phyloP scores from a whole-genome alignment of 2,329 filamentous ascomycete species.

The Zasmidium cellare region DNA sequence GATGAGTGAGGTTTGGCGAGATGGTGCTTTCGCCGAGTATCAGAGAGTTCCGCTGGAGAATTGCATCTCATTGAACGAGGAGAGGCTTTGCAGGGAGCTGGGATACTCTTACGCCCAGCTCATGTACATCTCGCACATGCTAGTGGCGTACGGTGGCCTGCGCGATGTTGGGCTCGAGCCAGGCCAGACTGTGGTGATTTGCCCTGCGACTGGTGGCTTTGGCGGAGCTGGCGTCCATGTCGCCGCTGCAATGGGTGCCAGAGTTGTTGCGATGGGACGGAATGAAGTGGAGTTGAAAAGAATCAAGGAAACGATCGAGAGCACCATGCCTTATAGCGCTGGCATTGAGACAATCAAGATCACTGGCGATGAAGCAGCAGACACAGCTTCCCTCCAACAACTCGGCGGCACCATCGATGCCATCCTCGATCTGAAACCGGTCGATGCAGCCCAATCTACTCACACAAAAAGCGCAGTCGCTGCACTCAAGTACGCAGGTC shows the following conservation, averaged over 20 bases:
- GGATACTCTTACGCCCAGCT: constrained; percentile 48
- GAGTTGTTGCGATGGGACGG: constrained; percentile 44
- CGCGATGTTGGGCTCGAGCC: constrained; percentile 37
- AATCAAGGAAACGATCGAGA: not conserved
- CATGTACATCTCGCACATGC: constrained; percentile 36
- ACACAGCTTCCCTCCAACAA: constrained; percentile 36
- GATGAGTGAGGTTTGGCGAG: constrained; percentile 39
- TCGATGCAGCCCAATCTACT: constrained; percentile 36
- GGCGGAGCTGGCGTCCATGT: constrained; percentile 50
- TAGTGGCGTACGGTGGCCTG: constrained; percentile 50
- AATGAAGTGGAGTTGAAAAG: constrained; percentile 12
- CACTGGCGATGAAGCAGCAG: constrained; percentile 42
- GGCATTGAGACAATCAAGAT: constrained; percentile 44
- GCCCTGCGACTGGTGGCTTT: constrained; percentile 50
- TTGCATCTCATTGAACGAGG: constrained; percentile 36
- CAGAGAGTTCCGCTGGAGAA: constrained; percentile 41
- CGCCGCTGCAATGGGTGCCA: constrained; percentile 53
- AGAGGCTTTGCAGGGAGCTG: constrained; percentile 26
- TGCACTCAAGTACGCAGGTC: constrained; percentile 38
- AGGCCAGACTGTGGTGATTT: constrained; percentile 52
- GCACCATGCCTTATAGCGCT: not conserved
- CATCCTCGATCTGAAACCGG: constrained; percentile 51
- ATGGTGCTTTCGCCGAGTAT: constrained; percentile 40
- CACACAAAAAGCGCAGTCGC: constrained; percentile 44
- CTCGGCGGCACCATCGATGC: constrained; percentile 40